Evolutionary conservation across 768 basidiomycete genomes (phyloP), one percentile per base, ranked within the genome.

Genomic region (Clathrus columnatus): DNA sequence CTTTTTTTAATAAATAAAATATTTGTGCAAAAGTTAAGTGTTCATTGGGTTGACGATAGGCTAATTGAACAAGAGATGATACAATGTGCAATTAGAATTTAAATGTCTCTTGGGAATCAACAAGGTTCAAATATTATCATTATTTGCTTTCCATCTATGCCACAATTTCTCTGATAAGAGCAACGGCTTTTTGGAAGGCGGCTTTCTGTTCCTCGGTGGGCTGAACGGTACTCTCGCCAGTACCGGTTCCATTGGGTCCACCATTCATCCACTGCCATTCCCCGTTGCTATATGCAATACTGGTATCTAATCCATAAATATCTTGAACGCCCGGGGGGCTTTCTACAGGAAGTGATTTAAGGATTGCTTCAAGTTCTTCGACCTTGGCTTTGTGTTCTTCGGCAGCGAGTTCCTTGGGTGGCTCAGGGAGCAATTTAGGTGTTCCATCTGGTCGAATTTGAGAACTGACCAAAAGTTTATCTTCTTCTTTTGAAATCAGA

Each of bases 161-260:
- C 10, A 68, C 77, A 56, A 85, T 65, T 57, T 74, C 64, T 36
- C 81, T 68, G 17, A 89, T 76, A 49, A 89, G 87, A 30, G 76
- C 78, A 1, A 90, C 80, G 1, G 85, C 89, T 17, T 82, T 68
- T 66, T 73, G 75, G 65, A 91, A 91, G 67, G 80, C 73, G n/a
- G 53, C 70, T 69, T 82, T 86, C 53, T 91, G 69, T 61, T 82
- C 81, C 11, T 73, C 75, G 23, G 80, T 80, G 11, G 82, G 69
- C 57, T 78, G 65, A 14, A 76, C 74, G 0, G 59, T 48, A 60
- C 80, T 81, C 6, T 20, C 49, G 8, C 78, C 85, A 4, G 76
- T 76, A 14, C 73, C 75, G 62, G 82, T 83, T 1, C 86, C 85
- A 56, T 74, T 66, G 0, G 83, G 81, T 0, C 78, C 80, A 2